Evolutionary conservation across 805 yeast species (phyloP).

Genomic region (Pichia cabralensis): DNA sequence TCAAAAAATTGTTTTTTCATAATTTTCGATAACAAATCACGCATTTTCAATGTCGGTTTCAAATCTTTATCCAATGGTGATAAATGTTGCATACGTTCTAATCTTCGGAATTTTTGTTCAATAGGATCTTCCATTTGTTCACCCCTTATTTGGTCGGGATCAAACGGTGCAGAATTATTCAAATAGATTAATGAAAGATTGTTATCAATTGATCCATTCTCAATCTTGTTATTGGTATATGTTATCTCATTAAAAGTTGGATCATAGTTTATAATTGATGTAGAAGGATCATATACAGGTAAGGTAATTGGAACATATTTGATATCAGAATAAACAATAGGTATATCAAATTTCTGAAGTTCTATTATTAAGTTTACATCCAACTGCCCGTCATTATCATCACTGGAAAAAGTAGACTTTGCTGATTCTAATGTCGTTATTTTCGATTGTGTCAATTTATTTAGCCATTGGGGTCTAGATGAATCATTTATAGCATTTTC

Average conservation of each 20-base stretch:
- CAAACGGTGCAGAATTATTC: slow-evolving; percentile 34
- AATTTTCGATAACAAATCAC: slow-evolving; percentile 64
- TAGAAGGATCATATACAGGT: slow-evolving; percentile 17
- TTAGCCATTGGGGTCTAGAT: slow-evolving; percentile 54
- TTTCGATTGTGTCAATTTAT: slow-evolving; percentile 40
- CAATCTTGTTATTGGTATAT: slow-evolving; percentile 15
- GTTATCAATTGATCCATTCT: slow-evolving; percentile 4
- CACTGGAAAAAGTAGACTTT: slow-evolving; percentile 5
- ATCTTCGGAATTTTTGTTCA: slow-evolving; percentile 73
- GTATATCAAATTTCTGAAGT: slow-evolving; percentile 57
- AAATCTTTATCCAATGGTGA: slow-evolving; percentile 72
- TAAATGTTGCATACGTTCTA: slow-evolving; percentile 76
- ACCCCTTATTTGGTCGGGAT: slow-evolving; percentile 49
- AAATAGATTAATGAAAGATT: slow-evolving; percentile 1
- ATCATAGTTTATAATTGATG: slow-evolving; percentile 14
- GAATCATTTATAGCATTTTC: slow-evolving; percentile 14
- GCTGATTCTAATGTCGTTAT: slow-evolving; percentile 31
- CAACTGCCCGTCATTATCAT: too few relatives aligned
- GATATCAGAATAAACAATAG: slow-evolving; percentile 58
- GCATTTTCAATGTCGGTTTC: slow-evolving; percentile 75
- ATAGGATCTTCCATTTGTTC: slow-evolving; percentile 60
- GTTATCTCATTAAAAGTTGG: slow-evolving; percentile 19
- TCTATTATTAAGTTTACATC: slow-evolving; percentile 39
- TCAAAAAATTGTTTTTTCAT: slow-evolving; percentile 76
- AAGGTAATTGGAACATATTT: slow-evolving; percentile 29